Evolutionary conservation across 2,329 filamentous ascomycete species (phyloP), one percentile per base, ranked within the genome.

Genomic region (Cryoendolithus antarcticus): DNA sequence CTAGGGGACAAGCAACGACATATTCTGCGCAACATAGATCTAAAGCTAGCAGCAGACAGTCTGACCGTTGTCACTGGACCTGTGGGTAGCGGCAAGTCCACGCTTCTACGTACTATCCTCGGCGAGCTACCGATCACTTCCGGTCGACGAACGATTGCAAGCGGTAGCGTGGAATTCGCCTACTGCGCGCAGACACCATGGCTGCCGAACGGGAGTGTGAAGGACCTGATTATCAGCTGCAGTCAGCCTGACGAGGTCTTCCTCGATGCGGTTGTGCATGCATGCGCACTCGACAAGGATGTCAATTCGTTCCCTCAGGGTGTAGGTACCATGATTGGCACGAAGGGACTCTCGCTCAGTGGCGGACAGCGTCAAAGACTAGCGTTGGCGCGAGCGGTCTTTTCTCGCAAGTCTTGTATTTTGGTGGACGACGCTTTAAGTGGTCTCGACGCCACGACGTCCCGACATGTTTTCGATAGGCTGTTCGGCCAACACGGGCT

Each of bases 401-500:
- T 72, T 49, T 61, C 69, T 13, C 61, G 64, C 33, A 62, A 61
- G 34, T 59, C 65, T 24, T 57, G 69, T 21, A 53, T 71, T 19
- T 57, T 73, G 10, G 57, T 73, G 6, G 70, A 72, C 45, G 69
- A 72, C 44, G 62, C 65, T 11, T 59, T 72, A 9, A 69, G 64
- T 42, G 68, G 67, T 3, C 60, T 72, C 4, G 69, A 72, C 46
- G 55, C 60, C 7, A 57, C 62, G n/a, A 71, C 68, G 0, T 67
- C 69, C 40, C 63, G 66, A 19, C 57, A 61, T 27, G 63, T 72
- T 10, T 70, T 69, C 50, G 57, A 65, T 41, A 59, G 55, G 35
- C 51, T 72, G 0, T 56, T 71, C 33, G 66, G 67, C 2, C 50
- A 48, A 10, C 50, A 65, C 12, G 69, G 69, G 7, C 51, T 71